phyloP scores from a whole-genome alignment of 208 protist genomes.

The Strigomonas culicis region DNA sequence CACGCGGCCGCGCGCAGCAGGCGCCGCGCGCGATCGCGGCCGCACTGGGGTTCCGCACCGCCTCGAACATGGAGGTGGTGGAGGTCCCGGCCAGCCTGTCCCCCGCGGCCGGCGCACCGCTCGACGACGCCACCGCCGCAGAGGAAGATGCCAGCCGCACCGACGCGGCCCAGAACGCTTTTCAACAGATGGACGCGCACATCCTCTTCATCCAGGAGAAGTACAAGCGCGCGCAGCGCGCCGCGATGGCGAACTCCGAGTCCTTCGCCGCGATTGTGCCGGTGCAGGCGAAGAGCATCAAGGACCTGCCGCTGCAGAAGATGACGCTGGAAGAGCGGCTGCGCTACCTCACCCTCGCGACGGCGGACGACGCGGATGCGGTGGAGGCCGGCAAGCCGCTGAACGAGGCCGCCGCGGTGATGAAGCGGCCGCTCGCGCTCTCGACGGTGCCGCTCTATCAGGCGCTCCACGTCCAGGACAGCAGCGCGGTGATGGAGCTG shows the following conservation, averaged over 20 bases:
- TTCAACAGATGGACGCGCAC: slow-evolving; percentile 30
- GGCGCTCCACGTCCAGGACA: slow-evolving; percentile 77
- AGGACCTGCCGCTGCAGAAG: slow-evolving; percentile 63
- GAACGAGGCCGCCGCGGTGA: slow-evolving; percentile 5
- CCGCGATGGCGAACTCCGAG: slow-evolving; percentile 42
- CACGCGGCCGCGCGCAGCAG: slow-evolving; percentile 11
- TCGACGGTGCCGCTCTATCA: slow-evolving; percentile 83
- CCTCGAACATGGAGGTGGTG: slow-evolving; percentile 22
- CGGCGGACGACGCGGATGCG: not conserved
- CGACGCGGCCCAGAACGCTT: slow-evolving; percentile 31
- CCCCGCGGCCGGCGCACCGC: slow-evolving; percentile 1
- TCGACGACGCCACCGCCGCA: slow-evolving; percentile 15
- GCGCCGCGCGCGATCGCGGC: not conserved
- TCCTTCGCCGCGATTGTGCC: slow-evolving; percentile 40
- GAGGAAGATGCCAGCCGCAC: slow-evolving; percentile 20
- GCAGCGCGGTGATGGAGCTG: slow-evolving; percentile 75
- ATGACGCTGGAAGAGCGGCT: slow-evolving; percentile 74
- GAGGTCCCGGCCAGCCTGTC: slow-evolving; percentile 17
- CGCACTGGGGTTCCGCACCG: slow-evolving; percentile 1
- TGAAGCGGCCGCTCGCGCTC: slow-evolving; percentile 30
- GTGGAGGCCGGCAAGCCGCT: not conserved
- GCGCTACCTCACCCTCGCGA: slow-evolving; percentile 24
- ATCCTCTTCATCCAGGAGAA: slow-evolving; percentile 40
- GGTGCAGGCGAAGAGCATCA: slow-evolving; percentile 60
- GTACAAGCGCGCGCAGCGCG: slow-evolving; percentile 45